phyloP scores from a whole-genome alignment of 371 early-diverging fungal genomes.

The Mortierella sp. region DNA sequence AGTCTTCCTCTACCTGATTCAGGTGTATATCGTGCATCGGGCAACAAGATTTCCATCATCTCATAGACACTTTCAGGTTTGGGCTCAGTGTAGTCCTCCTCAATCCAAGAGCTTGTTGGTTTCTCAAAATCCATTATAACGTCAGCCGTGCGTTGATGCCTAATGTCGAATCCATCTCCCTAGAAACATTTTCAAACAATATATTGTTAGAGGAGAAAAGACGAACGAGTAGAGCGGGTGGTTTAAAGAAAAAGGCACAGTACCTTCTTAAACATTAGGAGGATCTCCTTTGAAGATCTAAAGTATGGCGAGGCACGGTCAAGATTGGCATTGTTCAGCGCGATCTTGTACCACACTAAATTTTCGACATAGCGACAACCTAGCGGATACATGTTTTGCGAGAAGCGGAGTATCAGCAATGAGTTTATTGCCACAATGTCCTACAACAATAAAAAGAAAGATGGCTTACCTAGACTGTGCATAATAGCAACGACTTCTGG shows the following conservation, averaged over 20 bases:
- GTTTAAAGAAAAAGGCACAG: neutral
- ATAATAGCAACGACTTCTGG: slow-evolving; percentile 71
- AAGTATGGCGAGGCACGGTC: slow-evolving; percentile 65
- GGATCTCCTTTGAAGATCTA: slow-evolving; percentile 65
- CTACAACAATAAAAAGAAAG: neutral
- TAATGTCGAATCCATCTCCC: slow-evolving; percentile 73
- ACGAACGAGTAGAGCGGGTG: neutral
- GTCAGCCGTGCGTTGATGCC: slow-evolving; percentile 76
- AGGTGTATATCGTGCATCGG: slow-evolving; percentile 63
- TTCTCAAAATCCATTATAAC: slow-evolving; percentile 73
- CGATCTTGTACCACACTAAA: slow-evolving; percentile 75
- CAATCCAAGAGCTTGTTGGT: slow-evolving; percentile 66
- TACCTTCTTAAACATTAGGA: slow-evolving; percentile 75
- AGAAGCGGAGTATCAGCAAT: neutral
- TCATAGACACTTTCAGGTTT: slow-evolving; percentile 69
- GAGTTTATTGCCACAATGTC: neutral
- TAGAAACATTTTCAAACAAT: slow-evolving; percentile 8
- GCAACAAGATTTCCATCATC: slow-evolving; percentile 76
- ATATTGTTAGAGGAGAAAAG: neutral
- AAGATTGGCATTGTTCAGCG: slow-evolving; percentile 63
- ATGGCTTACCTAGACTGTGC: slow-evolving; percentile 62
- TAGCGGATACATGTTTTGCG: slow-evolving; percentile 14
- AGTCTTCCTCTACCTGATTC: slow-evolving; percentile 62
- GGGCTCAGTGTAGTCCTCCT: slow-evolving; percentile 68
- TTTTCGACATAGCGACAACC: slow-evolving; percentile 77